These are phyloP conservation scores for Penicillium sumatraense DNA, from an alignment of 2,329 filamentous ascomycete species.

Conservation along the genomic window DNA sequence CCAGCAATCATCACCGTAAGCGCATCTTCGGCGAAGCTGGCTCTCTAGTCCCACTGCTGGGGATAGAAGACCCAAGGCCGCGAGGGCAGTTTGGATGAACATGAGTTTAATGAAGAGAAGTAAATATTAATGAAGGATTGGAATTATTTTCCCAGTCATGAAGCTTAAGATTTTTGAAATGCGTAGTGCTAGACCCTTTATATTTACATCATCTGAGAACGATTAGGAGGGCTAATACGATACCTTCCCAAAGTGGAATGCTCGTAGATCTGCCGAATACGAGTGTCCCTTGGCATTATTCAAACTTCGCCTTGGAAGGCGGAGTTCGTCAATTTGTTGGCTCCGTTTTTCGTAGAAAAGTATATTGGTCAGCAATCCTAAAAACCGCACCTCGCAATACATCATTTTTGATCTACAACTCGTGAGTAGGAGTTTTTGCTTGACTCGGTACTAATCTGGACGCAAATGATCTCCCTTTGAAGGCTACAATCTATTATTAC, in stretches of 20 bases:
- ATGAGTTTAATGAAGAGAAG: not conserved
- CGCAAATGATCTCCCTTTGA: no score
- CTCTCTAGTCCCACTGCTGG: not conserved
- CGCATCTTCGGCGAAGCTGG: not conserved
- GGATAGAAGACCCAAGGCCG: not conserved
- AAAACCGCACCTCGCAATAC: no score
- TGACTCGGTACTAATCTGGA: no score
- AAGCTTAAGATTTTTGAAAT: no score
- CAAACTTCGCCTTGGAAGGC: no score
- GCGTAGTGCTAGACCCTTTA: no score
- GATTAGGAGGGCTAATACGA: not conserved
- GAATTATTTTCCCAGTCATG: no score
- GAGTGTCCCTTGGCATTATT: not conserved
- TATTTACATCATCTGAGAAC: not conserved
- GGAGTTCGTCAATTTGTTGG: not conserved
- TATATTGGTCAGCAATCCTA: not conserved
- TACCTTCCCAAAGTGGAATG: not conserved
- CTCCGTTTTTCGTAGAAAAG: not conserved
- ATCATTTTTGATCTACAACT: no score
- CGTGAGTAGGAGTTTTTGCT: no score
- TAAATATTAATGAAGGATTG: no score
- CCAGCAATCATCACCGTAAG: not conserved
- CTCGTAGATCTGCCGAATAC: constrained; percentile 1
- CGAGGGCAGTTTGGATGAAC: not conserved
- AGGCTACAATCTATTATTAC: no score